Evolutionary conservation across 257 asterid genomes (phyloP).

Genomic region (Primulina huaijiensis): DNA sequence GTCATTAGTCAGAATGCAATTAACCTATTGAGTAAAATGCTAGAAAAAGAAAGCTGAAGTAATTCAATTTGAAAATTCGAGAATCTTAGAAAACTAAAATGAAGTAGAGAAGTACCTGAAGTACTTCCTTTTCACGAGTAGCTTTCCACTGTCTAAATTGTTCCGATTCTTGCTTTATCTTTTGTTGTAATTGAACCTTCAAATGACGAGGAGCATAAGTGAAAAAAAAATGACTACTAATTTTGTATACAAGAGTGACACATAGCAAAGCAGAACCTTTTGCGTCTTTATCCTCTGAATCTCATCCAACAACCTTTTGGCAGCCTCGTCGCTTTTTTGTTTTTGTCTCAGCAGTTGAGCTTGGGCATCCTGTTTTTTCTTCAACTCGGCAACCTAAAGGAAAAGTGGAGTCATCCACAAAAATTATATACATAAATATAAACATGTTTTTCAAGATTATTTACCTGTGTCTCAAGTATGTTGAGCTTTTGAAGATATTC

Average conservation of each 20-base stretch:
- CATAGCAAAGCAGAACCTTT: conserved; percentile 46
- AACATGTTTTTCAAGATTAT: conserved; percentile 5
- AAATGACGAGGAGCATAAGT: conserved; percentile 30
- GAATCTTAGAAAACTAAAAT: neutral
- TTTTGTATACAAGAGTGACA: conserved; percentile 17
- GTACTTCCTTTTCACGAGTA: conserved; percentile 93
- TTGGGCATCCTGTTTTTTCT: conserved; percentile 98
- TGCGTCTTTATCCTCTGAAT: conserved; percentile 91
- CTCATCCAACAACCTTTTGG: conserved; percentile 79
- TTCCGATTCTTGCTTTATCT: conserved; percentile 96
- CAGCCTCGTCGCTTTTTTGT: conserved; percentile 96
- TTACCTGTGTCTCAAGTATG: conserved; percentile 85
- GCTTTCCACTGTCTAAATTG: conserved; percentile 97
- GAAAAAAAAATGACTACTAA: conserved; percentile 10
- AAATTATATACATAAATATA: neutral
- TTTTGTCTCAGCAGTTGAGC: conserved; percentile 92
- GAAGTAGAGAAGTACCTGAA: conserved; percentile 56
- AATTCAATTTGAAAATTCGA: neutral
- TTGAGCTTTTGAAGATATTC: conserved; percentile 94
- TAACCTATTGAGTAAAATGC: neutral
- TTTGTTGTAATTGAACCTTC: conserved; percentile 96
- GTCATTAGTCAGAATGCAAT: neutral
- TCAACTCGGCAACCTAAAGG: conserved; percentile 78
- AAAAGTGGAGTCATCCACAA: conserved; percentile 22
- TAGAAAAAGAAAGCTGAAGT: neutral